Evolutionary conservation across 371 early-diverging fungal species (phyloP).

Genomic region (Gilbertella persicaria): DNA sequence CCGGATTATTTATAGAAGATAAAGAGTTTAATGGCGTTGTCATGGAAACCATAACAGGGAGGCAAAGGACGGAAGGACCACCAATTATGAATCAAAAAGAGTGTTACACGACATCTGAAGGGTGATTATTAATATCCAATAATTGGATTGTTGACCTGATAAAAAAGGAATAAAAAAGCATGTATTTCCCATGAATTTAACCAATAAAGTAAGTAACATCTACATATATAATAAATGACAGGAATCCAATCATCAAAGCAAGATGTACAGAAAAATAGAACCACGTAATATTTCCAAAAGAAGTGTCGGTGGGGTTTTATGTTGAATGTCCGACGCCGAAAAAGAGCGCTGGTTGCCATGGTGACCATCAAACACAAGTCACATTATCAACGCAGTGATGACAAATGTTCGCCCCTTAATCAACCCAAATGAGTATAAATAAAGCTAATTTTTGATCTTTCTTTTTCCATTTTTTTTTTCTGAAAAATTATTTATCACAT

Average conservation of each 20-base stretch:
- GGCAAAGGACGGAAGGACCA: neutral
- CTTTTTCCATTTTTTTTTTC: neutral
- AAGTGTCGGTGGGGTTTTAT: neutral
- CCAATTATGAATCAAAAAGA: neutral
- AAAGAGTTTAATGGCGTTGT: neutral
- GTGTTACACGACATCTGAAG: neutral
- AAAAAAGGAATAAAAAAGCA: neutral
- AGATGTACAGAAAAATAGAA: neutral
- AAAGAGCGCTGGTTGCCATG: constrained; percentile 10
- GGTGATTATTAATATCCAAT: neutral
- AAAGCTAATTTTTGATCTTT: neutral
- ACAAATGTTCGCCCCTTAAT: neutral
- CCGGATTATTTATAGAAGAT: neutral
- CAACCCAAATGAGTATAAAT: neutral
- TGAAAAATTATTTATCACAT: neutral
- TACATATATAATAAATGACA: neutral
- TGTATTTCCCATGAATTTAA: neutral
- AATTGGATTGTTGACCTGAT: neutral
- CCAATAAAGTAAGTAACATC: neutral
- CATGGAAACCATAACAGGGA: neutral
- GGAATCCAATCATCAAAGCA: no score
- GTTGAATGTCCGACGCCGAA: neutral
- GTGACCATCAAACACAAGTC: constrained; percentile 1
- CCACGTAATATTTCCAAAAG: neutral
- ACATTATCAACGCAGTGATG: neutral